phyloP scores from a whole-genome alignment of 441 rosid species.

The Erodium chrysanthum region DNA sequence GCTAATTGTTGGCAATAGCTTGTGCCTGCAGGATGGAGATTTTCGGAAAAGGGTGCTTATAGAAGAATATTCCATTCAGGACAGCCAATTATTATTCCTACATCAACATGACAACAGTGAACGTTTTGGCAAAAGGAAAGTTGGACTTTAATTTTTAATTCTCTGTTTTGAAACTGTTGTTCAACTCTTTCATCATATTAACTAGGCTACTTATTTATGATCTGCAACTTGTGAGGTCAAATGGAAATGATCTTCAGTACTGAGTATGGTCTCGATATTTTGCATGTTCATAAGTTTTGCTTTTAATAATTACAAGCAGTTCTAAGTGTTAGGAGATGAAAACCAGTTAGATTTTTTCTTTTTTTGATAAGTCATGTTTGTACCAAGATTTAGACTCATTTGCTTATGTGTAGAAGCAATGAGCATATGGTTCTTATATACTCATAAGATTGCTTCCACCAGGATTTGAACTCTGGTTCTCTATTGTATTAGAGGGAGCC shows the following conservation, averaged over 20 bases:
- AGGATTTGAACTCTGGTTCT: too few species aligned
- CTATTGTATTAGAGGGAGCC: too few species aligned
- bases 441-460: too few species aligned
- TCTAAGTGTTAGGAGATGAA: too few species aligned
- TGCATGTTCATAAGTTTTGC: not conserved
- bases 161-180: not conserved
- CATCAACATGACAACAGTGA: not conserved
- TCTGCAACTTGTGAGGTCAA: not conserved
- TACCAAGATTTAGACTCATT: too few species aligned
- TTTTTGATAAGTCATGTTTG: too few species aligned
- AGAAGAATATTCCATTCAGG: not conserved
- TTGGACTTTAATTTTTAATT: not conserved
- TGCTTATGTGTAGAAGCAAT: too few species aligned
- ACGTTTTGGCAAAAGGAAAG: not conserved
- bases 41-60: too few species aligned
- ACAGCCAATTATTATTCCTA: not conserved
- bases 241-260: not conserved
- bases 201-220: not conserved
- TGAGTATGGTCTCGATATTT: slow-evolving; percentile 1
- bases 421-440: too few species aligned
- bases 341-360: too few species aligned
- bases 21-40: too few species aligned
- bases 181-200: not conserved
- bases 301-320: not conserved
- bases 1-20: too few species aligned